Conservation (phyloP, 2,329 filamentous ascomycete genomes). For the Ilyonectria robusta region DNA sequence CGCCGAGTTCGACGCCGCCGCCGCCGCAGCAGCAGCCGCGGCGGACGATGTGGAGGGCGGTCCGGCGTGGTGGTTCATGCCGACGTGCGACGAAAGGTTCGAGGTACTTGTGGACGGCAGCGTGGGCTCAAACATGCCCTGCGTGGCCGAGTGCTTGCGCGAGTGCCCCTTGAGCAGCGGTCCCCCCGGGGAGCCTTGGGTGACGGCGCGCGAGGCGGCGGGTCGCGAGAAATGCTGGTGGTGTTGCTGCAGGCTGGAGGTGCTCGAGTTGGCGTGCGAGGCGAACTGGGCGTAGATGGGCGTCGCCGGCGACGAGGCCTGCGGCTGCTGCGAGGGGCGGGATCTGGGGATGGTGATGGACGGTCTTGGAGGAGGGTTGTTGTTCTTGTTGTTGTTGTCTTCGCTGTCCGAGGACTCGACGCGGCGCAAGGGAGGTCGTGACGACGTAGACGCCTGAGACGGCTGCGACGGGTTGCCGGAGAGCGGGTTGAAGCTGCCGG, state of each 20-base stretch:
- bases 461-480: conserved; percentile 52
- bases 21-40: conserved; percentile 43
- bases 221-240: conserved; percentile 74
- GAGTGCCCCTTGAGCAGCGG: conserved; percentile 62
- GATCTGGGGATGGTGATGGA: conserved; percentile 63
- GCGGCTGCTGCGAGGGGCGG: conserved; percentile 52
- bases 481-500: conserved; percentile 71
- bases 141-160: conserved; percentile 79
- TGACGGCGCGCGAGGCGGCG: conserved; percentile 51
- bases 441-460: conserved; percentile 38
- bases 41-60: conserved; percentile 36
- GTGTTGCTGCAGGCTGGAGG: conserved; percentile 57
- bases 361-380: conserved; percentile 32
- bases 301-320: conserved; percentile 55
- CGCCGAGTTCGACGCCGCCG: conserved; percentile 57
- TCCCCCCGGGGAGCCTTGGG: conserved; percentile 49
- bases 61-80: conserved; percentile 56
- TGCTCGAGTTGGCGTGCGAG: conserved; percentile 63
- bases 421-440: conserved; percentile 53
- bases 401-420: conserved; percentile 51
- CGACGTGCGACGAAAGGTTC: conserved; percentile 66
- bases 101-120: conserved; percentile 74
- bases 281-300: conserved; percentile 66
- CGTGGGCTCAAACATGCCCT: conserved; percentile 83
- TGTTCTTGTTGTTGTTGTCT: conserved; percentile 38